phyloP scores from a whole-genome alignment of 306 rosid genomes.

The Casuarina glauca region DNA sequence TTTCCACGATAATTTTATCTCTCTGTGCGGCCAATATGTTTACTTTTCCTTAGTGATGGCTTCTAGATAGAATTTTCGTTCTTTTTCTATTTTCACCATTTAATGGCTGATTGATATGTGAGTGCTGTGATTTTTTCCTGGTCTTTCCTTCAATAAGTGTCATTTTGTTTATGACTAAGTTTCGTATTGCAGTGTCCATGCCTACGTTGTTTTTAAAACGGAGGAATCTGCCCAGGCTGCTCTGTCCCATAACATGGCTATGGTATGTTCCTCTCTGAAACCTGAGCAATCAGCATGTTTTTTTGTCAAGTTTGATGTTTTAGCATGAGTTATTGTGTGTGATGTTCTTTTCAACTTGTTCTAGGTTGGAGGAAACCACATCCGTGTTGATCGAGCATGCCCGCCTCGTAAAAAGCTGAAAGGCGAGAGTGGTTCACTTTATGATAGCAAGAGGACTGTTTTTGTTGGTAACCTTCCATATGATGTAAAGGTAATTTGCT shows the following conservation, averaged over 20 bases:
- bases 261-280: slow-evolving; percentile 51
- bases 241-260: slow-evolving; percentile 77
- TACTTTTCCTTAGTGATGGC: background rate
- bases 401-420: slow-evolving; percentile 94
- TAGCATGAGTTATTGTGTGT: background rate
- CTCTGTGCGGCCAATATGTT: background rate
- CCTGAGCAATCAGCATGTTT: background rate
- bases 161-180: slow-evolving; percentile 25
- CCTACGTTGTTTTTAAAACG: slow-evolving; percentile 72
- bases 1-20: background rate
- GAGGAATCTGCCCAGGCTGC: slow-evolving; percentile 81
- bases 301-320: background rate
- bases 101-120: background rate
- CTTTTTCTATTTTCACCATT: background rate
- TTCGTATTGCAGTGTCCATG: slow-evolving; percentile 70
- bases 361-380: slow-evolving; percentile 85
- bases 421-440: slow-evolving; percentile 58
- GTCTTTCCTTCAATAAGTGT: background rate
- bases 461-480: slow-evolving; percentile 96
- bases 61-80: background rate
- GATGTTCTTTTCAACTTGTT: slow-evolving; percentile 23
- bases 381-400: slow-evolving; percentile 95
- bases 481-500: slow-evolving; percentile 76
- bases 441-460: slow-evolving; percentile 84
- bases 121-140: background rate